Evolutionary conservation across 2,329 filamentous ascomycete species (phyloP), one percentile per base, ranked within the genome.

Genomic region (Dactylellina leptospora): DNA sequence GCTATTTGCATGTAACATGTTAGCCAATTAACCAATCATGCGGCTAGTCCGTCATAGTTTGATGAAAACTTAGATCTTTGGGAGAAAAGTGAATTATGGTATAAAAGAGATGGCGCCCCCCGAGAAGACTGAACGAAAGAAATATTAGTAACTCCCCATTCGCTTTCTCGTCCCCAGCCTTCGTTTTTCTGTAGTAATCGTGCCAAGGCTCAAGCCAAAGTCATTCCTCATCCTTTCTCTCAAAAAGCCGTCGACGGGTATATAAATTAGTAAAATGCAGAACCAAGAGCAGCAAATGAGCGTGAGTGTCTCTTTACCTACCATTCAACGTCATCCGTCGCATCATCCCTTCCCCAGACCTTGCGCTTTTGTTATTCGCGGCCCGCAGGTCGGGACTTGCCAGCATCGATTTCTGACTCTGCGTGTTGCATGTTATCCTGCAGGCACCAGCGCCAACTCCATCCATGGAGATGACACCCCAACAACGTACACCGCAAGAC

Each of bases 401-500:
- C 13, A 33, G 13, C 30, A 33, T 13, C 6, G 13, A 33, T 13
- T 6, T 33, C 30, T 23, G 16, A 48, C 25, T 11, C n/a, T 45
- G n/a, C 18, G 36, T 40, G 36, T 40, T 33, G 28, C 11, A n/a
- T 8, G 27, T 40, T 10, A 42, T 23, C n/a, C 22, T 27, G 22
- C 38, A 71, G 66, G 45, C 53, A 1, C 53, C 51, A 20, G 47
- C 56, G 30, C 68, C 68, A 36, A 58, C 51, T 18, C 66, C 50
- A 23, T 30, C 59, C 8, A 72, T 72, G 68, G 68, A 72, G 30
- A 64, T 64, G 68, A 48, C 59, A n/a, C 68, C 68, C 4, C 68
- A 72, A 33, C 11, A 54, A 13, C 68, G 59, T 23, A 72, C 68
- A 10, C 45, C 30, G 3, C 53, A 72, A 36, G 68, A 72, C 50